These are phyloP conservation scores for Poterioochromonas sp. DNA, from an alignment of 352 stramenopile genomes.

Conservation along the genomic window DNA sequence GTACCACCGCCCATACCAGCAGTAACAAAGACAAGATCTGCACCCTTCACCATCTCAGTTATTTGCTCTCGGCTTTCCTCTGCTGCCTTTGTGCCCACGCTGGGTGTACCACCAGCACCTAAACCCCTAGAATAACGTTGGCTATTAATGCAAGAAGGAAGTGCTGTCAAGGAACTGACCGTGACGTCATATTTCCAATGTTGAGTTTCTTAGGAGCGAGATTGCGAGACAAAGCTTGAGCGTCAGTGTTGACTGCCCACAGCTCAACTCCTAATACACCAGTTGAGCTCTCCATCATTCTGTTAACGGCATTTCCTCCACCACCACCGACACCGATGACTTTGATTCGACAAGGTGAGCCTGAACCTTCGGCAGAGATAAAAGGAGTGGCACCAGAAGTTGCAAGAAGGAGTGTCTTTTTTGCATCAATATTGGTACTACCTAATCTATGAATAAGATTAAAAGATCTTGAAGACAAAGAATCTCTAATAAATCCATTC, in stretches of 20 bases:
- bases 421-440: too few species aligned
- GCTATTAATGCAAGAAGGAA: background rate
- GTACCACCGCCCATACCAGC: slow-evolving; percentile 77
- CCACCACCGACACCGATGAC: slow-evolving; percentile 63
- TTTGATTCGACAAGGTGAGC: slow-evolving; percentile 58
- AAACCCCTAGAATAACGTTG: slow-evolving; percentile 34
- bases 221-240: slow-evolving; percentile 56
- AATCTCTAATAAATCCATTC: too few species aligned
- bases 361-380: slow-evolving; percentile 33
- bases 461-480: too few species aligned
- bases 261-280: slow-evolving; percentile 74
- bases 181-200: slow-evolving; percentile 46
- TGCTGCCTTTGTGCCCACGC: slow-evolving; percentile 60
- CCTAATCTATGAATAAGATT: too few species aligned
- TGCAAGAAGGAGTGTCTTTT: too few species aligned
- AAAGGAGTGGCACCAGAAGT: too few species aligned
- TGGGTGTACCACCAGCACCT: slow-evolving; percentile 53
- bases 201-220: slow-evolving; percentile 55
- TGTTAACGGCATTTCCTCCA: slow-evolving; percentile 59
- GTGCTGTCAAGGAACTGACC: background rate
- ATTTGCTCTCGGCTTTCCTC: slow-evolving; percentile 77
- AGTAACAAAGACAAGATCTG: slow-evolving; percentile 92
- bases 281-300: slow-evolving; percentile 53
- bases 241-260: slow-evolving; percentile 89
- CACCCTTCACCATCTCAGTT: slow-evolving; percentile 67